These are phyloP conservation scores for Salvia hispanica DNA, from an alignment of 257 asterid species.

Conservation along the genomic window DNA sequence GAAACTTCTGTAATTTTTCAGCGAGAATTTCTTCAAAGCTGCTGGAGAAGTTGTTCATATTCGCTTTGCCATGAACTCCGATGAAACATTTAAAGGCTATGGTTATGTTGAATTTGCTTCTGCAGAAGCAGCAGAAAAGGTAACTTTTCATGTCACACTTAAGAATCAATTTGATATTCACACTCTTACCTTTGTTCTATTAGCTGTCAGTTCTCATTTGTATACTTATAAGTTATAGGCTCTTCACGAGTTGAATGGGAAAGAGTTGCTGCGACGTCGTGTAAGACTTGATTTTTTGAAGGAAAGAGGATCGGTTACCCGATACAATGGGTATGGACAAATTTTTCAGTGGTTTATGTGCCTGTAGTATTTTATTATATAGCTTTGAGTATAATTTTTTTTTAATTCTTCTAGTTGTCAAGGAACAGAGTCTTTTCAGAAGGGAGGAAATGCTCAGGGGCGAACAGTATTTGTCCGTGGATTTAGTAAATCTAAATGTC, in stretches of 20 bases:
- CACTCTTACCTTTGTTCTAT: neutral
- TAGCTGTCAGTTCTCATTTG: neutral
- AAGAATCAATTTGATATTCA: neutral
- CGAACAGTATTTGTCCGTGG: constrained; percentile 70
- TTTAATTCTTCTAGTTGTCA: constrained; percentile 36
- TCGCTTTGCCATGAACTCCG: constrained; percentile 58
- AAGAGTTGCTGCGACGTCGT: constrained; percentile 62
- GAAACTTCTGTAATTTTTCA: constrained; percentile 30
- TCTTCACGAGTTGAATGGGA: constrained; percentile 58
- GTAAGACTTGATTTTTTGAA: constrained; percentile 68
- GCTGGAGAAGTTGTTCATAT: constrained; percentile 72
- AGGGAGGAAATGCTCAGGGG: constrained; percentile 43
- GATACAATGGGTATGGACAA: constrained; percentile 54
- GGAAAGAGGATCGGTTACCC: constrained; percentile 65
- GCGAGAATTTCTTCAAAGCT: constrained; percentile 69
- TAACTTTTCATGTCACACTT: constrained; percentile 14
- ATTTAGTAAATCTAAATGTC: constrained; percentile 48
- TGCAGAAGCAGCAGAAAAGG: constrained; percentile 73
- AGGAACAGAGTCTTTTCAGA: constrained; percentile 51
- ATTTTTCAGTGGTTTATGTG: neutral
- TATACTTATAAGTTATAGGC: constrained; percentile 47
- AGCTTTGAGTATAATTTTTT: neutral
- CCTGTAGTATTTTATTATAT: neutral
- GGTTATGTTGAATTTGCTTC: constrained; percentile 91
- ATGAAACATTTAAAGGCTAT: constrained; percentile 70